phyloP scores from a whole-genome alignment of 345 rosid species.

The Cardamine chenopodiifolia region DNA sequence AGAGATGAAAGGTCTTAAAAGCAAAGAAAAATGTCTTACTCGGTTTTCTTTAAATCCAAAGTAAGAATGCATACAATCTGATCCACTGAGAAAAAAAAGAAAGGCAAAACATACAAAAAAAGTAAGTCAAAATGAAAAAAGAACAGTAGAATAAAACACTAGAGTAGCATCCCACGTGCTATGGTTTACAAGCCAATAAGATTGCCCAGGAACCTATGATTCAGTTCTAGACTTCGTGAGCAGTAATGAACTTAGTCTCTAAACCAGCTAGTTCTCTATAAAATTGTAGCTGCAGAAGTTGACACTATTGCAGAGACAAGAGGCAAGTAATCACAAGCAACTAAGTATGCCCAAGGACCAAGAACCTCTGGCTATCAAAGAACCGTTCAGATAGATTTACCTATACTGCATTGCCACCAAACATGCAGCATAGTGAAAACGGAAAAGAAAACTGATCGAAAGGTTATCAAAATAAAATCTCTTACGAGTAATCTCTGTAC shows the following conservation, averaged over 20 bases:
- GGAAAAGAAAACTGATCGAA: constrained; percentile 4
- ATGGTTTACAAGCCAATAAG: constrained; percentile 20
- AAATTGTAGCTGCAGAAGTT: constrained; percentile 10
- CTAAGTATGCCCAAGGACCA: constrained; percentile 11
- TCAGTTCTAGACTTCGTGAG: constrained; percentile 18
- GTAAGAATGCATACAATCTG: constrained; percentile 15
- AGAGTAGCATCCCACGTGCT: neutral
- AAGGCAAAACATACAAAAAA: constrained; percentile 9
- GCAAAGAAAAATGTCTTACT: neutral
- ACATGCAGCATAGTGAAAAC: constrained; percentile 16
- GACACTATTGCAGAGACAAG: constrained; percentile 15
- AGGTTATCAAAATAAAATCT: constrained; percentile 7
- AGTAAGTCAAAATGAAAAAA: constrained; percentile 16
- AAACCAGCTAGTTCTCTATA: neutral
- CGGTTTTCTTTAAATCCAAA: constrained; percentile 9
- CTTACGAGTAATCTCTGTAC: constrained; percentile 83
- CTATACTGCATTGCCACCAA: constrained; percentile 16
- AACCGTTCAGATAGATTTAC: constrained; percentile 5
- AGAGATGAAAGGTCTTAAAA: constrained; percentile 27
- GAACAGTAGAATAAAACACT: constrained; percentile 20
- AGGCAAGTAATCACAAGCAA: constrained; percentile 15
- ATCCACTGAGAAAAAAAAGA: constrained; percentile 24
- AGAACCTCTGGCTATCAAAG: constrained; percentile 22
- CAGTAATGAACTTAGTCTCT: neutral
- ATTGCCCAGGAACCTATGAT: neutral